Percentiles rank a stretch among this genome's conserved stretches.
Evolutionary conservation across 495 filamentous ascomycete genomes (phyloP).

Genomic region (Melanomma pulvis-pyrius): DNA sequence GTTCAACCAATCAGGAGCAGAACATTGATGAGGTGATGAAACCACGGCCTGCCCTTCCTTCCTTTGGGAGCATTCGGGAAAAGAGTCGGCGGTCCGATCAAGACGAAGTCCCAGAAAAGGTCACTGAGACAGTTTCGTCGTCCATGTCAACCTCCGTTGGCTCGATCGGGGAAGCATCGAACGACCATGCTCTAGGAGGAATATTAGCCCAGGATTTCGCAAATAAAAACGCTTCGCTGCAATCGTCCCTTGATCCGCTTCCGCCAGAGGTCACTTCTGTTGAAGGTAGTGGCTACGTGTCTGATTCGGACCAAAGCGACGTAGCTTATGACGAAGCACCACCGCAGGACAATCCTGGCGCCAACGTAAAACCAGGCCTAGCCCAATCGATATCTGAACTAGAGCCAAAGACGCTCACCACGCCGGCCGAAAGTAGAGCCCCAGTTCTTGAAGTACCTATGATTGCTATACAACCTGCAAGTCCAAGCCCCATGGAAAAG

Average conservation of each 20-base stretch:
- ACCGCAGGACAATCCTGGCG: background rate
- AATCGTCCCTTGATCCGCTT: slow-evolving; percentile 53
- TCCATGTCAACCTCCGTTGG: slow-evolving; percentile 37
- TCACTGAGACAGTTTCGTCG: slow-evolving; percentile 46
- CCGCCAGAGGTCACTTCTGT: slow-evolving; percentile 68
- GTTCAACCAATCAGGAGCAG: slow-evolving; percentile 44
- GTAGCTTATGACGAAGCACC: background rate
- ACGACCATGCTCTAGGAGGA: slow-evolving; percentile 65
- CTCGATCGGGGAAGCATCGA: slow-evolving; percentile 53
- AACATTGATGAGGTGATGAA: slow-evolving; percentile 69
- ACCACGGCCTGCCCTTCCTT: slow-evolving; percentile 75
- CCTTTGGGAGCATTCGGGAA: slow-evolving; percentile 77
- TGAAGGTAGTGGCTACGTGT: slow-evolving; percentile 60
- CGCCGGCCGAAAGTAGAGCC: slow-evolving; percentile 5
- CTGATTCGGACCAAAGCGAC: slow-evolving; percentile 48
- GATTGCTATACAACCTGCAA: slow-evolving; percentile 35
- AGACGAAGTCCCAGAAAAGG: slow-evolving; percentile 42
- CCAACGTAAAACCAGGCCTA: background rate
- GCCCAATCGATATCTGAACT: slow-evolving; percentile 1
- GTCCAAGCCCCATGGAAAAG: slow-evolving; percentile 21
- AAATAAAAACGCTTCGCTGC: slow-evolving; percentile 37
- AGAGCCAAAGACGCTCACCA: slow-evolving; percentile 32
- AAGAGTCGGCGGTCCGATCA: slow-evolving; percentile 42
- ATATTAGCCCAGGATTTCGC: slow-evolving; percentile 59
- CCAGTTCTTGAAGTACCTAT: slow-evolving; percentile 20